Conservation (phyloP, 192 early-diverging fungal genomes). For the Coemansia furcata region DNA sequence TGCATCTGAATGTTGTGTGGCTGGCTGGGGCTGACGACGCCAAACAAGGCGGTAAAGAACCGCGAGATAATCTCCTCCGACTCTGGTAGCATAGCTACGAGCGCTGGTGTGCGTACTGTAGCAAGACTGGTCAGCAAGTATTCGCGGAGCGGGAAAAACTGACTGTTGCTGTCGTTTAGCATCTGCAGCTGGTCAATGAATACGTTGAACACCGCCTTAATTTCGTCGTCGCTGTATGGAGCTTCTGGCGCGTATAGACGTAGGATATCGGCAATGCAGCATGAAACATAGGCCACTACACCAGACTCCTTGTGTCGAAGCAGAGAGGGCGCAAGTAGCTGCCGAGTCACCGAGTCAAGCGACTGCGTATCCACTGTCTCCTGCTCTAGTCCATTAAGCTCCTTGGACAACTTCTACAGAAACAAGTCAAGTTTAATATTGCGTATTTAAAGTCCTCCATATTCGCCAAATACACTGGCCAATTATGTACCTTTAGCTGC, state of each 20-base stretch:
- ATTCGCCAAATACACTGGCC: background rate
- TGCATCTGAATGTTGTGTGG: conserved; percentile 75
- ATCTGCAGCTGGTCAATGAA: conserved; percentile 76
- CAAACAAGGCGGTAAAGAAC: conserved; percentile 73
- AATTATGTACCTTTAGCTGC: conserved; percentile 46
- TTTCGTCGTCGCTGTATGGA: conserved; percentile 76
- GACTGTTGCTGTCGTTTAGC: conserved; percentile 56
- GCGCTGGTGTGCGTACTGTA: conserved; percentile 75
- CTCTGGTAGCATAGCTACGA: conserved; percentile 77
- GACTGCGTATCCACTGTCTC: conserved; percentile 69
- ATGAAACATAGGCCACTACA: conserved; percentile 69
- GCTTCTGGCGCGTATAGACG: conserved; percentile 92
- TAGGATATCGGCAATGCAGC: conserved; percentile 90
- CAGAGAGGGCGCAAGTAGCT: conserved; percentile 67
- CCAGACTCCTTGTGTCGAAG: conserved; percentile 77
- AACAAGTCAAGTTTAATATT: background rate
- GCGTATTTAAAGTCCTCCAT: background rate
- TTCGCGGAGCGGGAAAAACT: conserved; percentile 72
- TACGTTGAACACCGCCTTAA: conserved; percentile 75
- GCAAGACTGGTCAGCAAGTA: conserved; percentile 89
- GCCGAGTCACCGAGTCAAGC: conserved; percentile 60
- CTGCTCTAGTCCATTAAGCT: conserved; percentile 73
- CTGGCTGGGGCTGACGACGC: conserved; percentile 62
- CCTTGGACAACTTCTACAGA: conserved; percentile 69
- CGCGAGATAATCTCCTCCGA: conserved; percentile 71